Base-by-base conservation (phyloP, 306 rosid genomes). In the Argentina anserina region DNA sequence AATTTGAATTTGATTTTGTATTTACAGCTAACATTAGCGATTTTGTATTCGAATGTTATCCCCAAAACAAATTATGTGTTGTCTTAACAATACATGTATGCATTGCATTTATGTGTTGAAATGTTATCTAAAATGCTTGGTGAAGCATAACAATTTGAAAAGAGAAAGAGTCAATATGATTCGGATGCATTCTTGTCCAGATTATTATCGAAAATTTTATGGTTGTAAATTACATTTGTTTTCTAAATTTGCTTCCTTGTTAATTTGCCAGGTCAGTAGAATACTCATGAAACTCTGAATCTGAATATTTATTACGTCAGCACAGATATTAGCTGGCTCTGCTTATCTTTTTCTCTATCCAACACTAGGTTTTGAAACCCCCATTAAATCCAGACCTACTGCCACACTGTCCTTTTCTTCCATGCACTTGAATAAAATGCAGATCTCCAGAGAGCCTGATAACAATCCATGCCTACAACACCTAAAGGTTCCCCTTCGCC, bases 311-410 rank as follows among this genome's bases (percentile, higher is more conserved):
- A 53, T 49, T 69, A 53, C 67, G 52, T 82, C 79, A 34, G 41
- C 42, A 78, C 39, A 69, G 15, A 6, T 53, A 53, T 67, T 80
- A 82, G 82, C 81, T 88, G 84, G 77, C 82, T 68, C 75, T 73
- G 76, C 25, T n/a, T 47, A 58, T 6, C 58, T 71, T 73, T 60
- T 73, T 76, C 75, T 62, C 77, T 58, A 46, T 80, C 71, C 81
- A 73, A 66, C 33, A 52, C 73, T 63, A n/a, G 53, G 14, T n/a
- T 18, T 69, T 15, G 21, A 49, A 49, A 12, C 45, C 62, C 6
- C 28, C 73, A 69, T 49, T 47, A 7, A 49, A 49, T 61, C 67
- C 67, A 61, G 67, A 33, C 26, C 41, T 31, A 5, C 62, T 47
- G 45, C 14, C 45, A 69, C 62, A 69, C 62, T 49, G 67, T 61